Conservation (phyloP, 805 yeast species). For the Monosporozyma siamensis region DNA sequence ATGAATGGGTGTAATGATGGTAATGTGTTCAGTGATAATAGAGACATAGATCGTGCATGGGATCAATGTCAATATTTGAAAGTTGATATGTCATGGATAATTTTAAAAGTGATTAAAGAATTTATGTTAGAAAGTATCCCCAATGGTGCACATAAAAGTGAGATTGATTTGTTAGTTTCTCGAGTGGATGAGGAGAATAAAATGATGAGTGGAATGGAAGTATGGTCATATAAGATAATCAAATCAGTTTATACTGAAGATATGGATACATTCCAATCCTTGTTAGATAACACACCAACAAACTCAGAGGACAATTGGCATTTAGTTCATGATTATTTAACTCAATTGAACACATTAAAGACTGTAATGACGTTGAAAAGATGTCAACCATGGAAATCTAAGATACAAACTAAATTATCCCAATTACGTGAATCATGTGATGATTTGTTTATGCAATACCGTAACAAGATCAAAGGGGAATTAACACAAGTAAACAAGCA, state of each 20-base stretch:
- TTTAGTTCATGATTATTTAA: conserved; percentile 17
- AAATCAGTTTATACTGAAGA: conserved; percentile 18
- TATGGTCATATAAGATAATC: conserved; percentile 17
- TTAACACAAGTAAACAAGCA: not conserved
- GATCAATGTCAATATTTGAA: conserved; percentile 6
- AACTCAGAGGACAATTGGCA: conserved; percentile 13
- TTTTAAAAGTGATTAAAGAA: conserved; percentile 14
- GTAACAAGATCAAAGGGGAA: not conserved
- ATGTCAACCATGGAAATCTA: conserved; percentile 13
- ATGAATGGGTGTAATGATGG: too few species aligned
- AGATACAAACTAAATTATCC: conserved; percentile 14
- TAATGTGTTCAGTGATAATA: conserved; percentile 13
- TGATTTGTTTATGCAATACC: conserved; percentile 10
- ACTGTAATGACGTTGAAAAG: conserved; percentile 23
- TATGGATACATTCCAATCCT: not conserved
- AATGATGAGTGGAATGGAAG: conserved; percentile 6
- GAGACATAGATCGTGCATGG: conserved; percentile 4
- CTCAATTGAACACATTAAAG: conserved; percentile 20
- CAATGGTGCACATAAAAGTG: conserved; percentile 7
- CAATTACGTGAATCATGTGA: conserved; percentile 19
- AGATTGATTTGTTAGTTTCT: conserved; percentile 8
- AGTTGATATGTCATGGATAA: conserved; percentile 10
- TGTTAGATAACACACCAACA: not conserved
- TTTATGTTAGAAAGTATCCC: conserved; percentile 17
- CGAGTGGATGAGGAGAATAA: not conserved